Conservation (phyloP, 768 basidiomycete species). For the Cantharellus anzutake region DNA sequence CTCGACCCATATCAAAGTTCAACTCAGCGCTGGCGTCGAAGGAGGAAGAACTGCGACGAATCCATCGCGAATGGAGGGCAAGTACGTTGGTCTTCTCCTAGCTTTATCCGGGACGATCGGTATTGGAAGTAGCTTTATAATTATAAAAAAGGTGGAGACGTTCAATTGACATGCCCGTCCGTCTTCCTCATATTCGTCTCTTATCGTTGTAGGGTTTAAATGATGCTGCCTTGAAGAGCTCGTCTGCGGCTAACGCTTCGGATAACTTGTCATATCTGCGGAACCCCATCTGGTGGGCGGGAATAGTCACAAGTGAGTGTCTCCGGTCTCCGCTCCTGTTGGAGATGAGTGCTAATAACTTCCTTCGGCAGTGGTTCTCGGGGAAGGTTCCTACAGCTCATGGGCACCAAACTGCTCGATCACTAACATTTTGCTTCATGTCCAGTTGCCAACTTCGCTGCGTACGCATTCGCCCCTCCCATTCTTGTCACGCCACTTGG, state of each 20-base stretch:
- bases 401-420: not conserved
- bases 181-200: not conserved
- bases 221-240: conserved; percentile 37
- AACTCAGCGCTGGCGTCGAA: no score
- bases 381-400: conserved; percentile 46
- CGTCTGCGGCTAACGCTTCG: conserved; percentile 36
- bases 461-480: conserved; percentile 93
- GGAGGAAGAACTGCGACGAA: no score
- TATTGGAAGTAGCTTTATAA: conserved; percentile 94
- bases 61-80: conserved; percentile 39
- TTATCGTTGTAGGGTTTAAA: conserved; percentile 54
- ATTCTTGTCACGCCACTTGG: conserved; percentile 98
- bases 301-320: conserved; percentile 69
- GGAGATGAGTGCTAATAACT: conserved; percentile 10
- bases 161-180: not conserved
- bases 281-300: conserved; percentile 96
- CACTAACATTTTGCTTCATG: not conserved
- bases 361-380: conserved; percentile 51
- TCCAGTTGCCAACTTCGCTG: conserved; percentile 54
- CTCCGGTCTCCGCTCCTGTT: not conserved
- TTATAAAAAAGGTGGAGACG: conserved; percentile 81
- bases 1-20: no score
- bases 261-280: conserved; percentile 73
- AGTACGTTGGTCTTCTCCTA: conserved; percentile 83
- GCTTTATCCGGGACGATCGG: conserved; percentile 69